A percentile compares a stretch with the other conserved stretches of the same genome.
phyloP scores from a whole-genome alignment of 1,284 basidiomycete genomes.

The Tylopilus sp. region DNA sequence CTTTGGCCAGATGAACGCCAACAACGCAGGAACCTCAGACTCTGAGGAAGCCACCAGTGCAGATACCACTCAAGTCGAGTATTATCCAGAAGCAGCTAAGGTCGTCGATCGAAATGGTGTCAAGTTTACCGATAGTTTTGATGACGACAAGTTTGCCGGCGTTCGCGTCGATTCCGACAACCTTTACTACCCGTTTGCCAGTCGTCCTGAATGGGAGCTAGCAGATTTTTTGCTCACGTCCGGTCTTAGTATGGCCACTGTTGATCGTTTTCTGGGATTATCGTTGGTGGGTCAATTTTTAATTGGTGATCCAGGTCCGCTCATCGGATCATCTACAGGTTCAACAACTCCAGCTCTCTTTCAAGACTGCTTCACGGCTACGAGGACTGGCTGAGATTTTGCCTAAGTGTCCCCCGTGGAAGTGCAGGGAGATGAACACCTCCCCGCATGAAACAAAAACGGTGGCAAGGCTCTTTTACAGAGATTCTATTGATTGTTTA shows the following conservation, averaged over 20 bases:
- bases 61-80: too few relatives aligned
- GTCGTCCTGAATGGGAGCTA: conserved; percentile 2
- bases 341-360: neutral
- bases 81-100: too few relatives aligned
- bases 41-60: too few relatives aligned
- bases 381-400: neutral
- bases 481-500: conserved; percentile 1
- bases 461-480: neutral
- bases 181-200: conserved; percentile 1
- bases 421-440: neutral
- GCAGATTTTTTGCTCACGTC: too few relatives aligned
- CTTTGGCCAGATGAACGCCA: too few relatives aligned
- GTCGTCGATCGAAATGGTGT: neutral
- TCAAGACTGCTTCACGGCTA: neutral
- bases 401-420: conserved; percentile 4
- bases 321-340: neutral
- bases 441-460: conserved; percentile 2
- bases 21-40: too few relatives aligned
- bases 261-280: conserved; percentile 1
- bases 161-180: neutral
- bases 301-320: too few relatives aligned
- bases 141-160: neutral
- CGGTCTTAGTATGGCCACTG: conserved; percentile 3
- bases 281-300: conserved; percentile 1
- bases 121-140: conserved; percentile 4